Percentiles rank a stretch among this genome's conserved stretches.
These are phyloP conservation scores for Polytrichum formosum DNA, from an alignment of 225 moss, liverwort and hornwort genomes.

Conservation along the genomic window DNA sequence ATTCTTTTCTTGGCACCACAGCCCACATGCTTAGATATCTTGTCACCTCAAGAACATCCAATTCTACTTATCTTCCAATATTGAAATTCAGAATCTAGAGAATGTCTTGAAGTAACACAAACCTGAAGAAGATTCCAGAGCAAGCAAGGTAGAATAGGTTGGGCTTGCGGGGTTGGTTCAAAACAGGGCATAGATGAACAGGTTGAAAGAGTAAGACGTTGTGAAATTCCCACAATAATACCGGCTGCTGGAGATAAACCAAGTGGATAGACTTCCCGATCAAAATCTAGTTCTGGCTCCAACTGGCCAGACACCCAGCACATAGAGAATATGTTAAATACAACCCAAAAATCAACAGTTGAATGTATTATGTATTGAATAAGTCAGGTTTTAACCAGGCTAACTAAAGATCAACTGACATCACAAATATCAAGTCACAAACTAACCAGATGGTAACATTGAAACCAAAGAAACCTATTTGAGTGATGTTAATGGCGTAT, in stretches of 20 bases:
- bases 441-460: too few species aligned
- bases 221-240: slow-evolving; percentile 91
- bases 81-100: too few species aligned
- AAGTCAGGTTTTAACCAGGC: too few species aligned
- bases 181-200: slow-evolving; percentile 91
- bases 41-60: too few species aligned
- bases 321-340: neutral
- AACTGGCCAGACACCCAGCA: slow-evolving; percentile 47
- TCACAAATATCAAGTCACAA: too few species aligned
- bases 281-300: slow-evolving; percentile 98
- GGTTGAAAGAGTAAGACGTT: slow-evolving; percentile 85
- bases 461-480: too few species aligned
- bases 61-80: too few species aligned
- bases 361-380: too few species aligned
- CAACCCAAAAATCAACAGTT: neutral
- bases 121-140: slow-evolving; percentile 97
- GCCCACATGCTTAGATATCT: too few species aligned
- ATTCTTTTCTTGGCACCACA: too few species aligned
- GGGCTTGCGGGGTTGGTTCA: slow-evolving; percentile 98
- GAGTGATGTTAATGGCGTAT: too few species aligned
- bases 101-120: slow-evolving; percentile 2
- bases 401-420: too few species aligned
- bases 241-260: slow-evolving; percentile 92
- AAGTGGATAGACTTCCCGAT: slow-evolving; percentile 94
- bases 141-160: slow-evolving; percentile 92